Evolutionary conservation across 805 yeast species (phyloP).

Genomic region (Wickerhamiella parazyma): DNA sequence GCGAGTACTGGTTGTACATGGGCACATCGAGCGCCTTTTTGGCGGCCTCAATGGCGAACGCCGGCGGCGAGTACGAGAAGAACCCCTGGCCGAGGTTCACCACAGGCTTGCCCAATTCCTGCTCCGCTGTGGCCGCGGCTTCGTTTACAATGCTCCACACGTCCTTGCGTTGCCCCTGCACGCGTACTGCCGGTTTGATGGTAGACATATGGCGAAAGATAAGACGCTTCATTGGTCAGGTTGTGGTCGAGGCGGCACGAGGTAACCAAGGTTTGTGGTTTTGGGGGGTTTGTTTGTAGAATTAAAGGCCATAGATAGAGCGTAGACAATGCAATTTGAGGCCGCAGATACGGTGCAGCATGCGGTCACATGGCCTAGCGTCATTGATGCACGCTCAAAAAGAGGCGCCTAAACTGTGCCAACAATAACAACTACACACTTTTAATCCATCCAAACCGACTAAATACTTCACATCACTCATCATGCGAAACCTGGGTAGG

Average conservation of each 20-base stretch:
- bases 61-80: constrained; percentile 90
- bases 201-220: constrained; percentile 5
- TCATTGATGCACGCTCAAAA: too few relatives aligned
- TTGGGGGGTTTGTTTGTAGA: too few relatives aligned
- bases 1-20: constrained; percentile 81
- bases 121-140: constrained; percentile 74
- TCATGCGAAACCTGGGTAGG: neutral
- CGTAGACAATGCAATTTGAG: too few relatives aligned
- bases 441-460: too few relatives aligned
- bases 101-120: constrained; percentile 56
- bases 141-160: constrained; percentile 94
- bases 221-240: neutral
- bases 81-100: constrained; percentile 94
- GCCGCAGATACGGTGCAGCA: too few relatives aligned
- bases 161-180: constrained; percentile 48
- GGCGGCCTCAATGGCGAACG: constrained; percentile 79
- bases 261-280: too few relatives aligned
- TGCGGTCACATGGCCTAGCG: too few relatives aligned
- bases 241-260: too few relatives aligned
- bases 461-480: too few relatives aligned
- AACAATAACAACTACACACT: too few relatives aligned
- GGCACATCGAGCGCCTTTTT: constrained; percentile 60
- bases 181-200: constrained; percentile 12
- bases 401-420: too few relatives aligned
- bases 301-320: too few relatives aligned